Conservation (phyloP, 2,329 filamentous ascomycete species). For the Sphaerostilbella broomeana region DNA sequence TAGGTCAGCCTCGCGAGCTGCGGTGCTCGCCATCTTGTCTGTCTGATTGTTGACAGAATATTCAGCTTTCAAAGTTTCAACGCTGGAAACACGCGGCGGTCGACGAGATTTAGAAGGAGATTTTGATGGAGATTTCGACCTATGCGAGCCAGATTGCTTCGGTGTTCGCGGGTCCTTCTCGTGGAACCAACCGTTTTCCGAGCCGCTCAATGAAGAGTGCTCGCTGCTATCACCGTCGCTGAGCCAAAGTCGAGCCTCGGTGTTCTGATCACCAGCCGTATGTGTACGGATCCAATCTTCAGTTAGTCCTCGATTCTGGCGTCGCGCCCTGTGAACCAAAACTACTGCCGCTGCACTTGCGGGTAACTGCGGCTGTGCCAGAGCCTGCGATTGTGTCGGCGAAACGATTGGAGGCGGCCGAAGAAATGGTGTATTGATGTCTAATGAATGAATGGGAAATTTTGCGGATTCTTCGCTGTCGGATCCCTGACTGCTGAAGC, state of each 20-base stretch:
- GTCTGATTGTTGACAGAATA: conserved; percentile 21
- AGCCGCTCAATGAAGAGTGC: conserved; percentile 67
- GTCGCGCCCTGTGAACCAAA: conserved; percentile 55
- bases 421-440: conserved; percentile 56
- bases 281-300: conserved; percentile 85
- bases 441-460: conserved; percentile 53
- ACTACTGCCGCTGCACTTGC: conserved; percentile 54
- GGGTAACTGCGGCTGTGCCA: conserved; percentile 23
- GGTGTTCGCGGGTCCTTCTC: conserved; percentile 44
- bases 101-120: conserved; percentile 27
- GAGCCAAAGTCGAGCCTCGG: conserved; percentile 73
- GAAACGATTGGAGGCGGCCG: conserved; percentile 44
- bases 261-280: conserved; percentile 61
- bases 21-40: conserved; percentile 28
- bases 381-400: conserved; percentile 12
- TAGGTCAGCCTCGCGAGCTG: conserved; percentile 25
- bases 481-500: conserved; percentile 52
- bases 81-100: conserved; percentile 45
- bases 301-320: conserved; percentile 58
- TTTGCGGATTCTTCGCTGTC: conserved; percentile 55
- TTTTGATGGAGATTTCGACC: conserved; percentile 18
- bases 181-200: conserved; percentile 48
- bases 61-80: conserved; percentile 46
- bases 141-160: conserved; percentile 28
- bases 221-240: conserved; percentile 69